Evolutionary conservation across 2,329 filamentous ascomycete species (phyloP), one percentile per base, ranked within the genome.

Genomic region (Alternaria gansuensis): DNA sequence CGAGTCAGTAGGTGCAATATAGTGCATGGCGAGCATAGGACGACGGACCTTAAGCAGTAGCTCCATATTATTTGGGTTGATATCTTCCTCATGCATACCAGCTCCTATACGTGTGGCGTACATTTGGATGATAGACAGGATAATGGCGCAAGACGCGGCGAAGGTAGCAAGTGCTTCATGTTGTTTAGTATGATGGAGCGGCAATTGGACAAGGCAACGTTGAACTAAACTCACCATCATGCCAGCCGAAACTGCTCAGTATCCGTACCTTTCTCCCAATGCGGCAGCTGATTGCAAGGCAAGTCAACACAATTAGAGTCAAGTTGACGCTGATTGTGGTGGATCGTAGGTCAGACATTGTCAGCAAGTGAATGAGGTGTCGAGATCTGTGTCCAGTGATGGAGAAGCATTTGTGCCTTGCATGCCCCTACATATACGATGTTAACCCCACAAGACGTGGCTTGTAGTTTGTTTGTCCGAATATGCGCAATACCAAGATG

Each of bases 41-140:
- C 14, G 8, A 21, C 40, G n/a, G 6, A 59, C 56, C 59, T 72
- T 71, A 5, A 54, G 31, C 28, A 71, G 50, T 2, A 57, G 51
- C 9, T 50, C 51, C 51, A 66, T 51, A 5, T 66, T 40, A 7
- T 55, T 28, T 5, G 49, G 36, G 7, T 53, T 51, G 13, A 73
- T 57, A 1, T 64, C 39, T 6, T 31, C 48, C 21, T 57, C 37
- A 21, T 68, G 64, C 5, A 61, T 29, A 6, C 72, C 72, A 9
- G 69, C 60, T n/a, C 72, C 70, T 14, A 65, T 51, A 3, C 50
- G 48, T 2, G 71, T 73, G n/a, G 64, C 62, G 14, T 65, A 54
- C 40, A 72, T 70, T 37, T 72, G 71, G 11, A 69, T 55, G 9
- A 66, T 57, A 8, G 70, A 72, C 36, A 74, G 67, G 4, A 68